Conservation (phyloP, 352 stramenopile species). For the Globisporangium takayamanum region DNA sequence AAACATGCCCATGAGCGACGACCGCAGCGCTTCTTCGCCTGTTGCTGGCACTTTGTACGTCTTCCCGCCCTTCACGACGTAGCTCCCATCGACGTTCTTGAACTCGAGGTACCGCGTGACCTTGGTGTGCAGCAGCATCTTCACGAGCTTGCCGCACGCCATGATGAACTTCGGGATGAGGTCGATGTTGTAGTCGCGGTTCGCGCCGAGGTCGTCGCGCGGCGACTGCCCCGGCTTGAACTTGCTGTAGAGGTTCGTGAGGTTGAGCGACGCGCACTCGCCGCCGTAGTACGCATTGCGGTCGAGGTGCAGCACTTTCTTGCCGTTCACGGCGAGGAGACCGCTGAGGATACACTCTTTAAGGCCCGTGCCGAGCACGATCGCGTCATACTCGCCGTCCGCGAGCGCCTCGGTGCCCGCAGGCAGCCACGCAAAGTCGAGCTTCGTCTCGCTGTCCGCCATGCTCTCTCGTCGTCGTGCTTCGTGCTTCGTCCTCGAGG, state of each 20-base stretch:
- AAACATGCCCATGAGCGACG: constrained; percentile 98
- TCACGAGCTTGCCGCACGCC: constrained; percentile 98
- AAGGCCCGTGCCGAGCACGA: constrained; percentile 98
- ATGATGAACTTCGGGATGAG: constrained; percentile 99
- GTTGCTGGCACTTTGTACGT: constrained; percentile 97
- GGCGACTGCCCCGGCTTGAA: constrained; percentile 76
- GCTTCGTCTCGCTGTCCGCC: constrained; percentile 55
- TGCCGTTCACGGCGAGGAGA: constrained; percentile 91
- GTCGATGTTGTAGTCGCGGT: constrained; percentile 99
- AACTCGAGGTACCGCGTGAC: constrained; percentile 99
- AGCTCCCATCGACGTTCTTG: constrained; percentile 98
- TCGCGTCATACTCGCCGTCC: constrained; percentile 99
- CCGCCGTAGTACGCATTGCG: constrained; percentile 98
- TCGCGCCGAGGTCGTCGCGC: constrained; percentile 86
- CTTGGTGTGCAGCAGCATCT: constrained; percentile 97
- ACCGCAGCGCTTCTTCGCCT: constrained; percentile 93
- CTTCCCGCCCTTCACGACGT: constrained; percentile 96
- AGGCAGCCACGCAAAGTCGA: constrained; percentile 93
- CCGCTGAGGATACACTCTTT: constrained; percentile 99
- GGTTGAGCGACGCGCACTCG: constrained; percentile 97
- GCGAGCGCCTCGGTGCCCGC: constrained; percentile 93
- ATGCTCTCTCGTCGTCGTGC: constrained; percentile 20
- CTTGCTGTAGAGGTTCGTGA: constrained; percentile 97
- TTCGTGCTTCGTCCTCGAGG: not conserved
- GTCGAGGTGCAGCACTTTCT: constrained; percentile 97